phyloP scores from a whole-genome alignment of 768 basidiomycete species.

The Naganishia vishniacii region DNA sequence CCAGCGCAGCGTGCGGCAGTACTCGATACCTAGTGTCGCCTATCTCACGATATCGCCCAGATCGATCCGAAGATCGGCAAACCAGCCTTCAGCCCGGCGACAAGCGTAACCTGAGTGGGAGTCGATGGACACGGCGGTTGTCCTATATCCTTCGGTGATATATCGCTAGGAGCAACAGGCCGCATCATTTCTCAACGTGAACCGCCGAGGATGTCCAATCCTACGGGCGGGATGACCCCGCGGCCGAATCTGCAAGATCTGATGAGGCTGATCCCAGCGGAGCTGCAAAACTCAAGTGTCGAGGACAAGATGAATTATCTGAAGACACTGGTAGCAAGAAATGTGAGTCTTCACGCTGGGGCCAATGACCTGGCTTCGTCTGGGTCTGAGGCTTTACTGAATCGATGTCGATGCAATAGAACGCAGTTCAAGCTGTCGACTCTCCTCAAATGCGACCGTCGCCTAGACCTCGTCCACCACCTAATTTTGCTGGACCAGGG shows the following conservation, averaged over 20 bases:
- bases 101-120: too few relatives aligned
- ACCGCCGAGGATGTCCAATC: not conserved
- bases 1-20: too few relatives aligned
- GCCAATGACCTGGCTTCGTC: not conserved
- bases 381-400: not conserved
- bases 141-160: too few relatives aligned
- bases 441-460: conserved; percentile 5
- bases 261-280: conserved; percentile 20
- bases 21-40: too few relatives aligned
- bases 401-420: not conserved
- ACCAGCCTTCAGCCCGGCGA: too few relatives aligned
- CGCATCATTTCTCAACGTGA: not conserved
- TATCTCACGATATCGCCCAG: too few relatives aligned
- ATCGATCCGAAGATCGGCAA: too few relatives aligned
- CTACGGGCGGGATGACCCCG: not conserved
- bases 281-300: conserved; percentile 9
- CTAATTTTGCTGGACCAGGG: conserved; percentile 2
- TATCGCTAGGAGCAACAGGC: not conserved
- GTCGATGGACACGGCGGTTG: too few relatives aligned
- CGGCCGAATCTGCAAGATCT: conserved; percentile 8
- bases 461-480: conserved; percentile 15
- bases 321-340: conserved; percentile 11
- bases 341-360: not conserved
- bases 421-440: not conserved
- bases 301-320: conserved; percentile 21